Evolutionary conservation across 352 stramenopile genomes (phyloP), one percentile per base, ranked within the genome.

Genomic region (Saprolegnia parasitica): DNA sequence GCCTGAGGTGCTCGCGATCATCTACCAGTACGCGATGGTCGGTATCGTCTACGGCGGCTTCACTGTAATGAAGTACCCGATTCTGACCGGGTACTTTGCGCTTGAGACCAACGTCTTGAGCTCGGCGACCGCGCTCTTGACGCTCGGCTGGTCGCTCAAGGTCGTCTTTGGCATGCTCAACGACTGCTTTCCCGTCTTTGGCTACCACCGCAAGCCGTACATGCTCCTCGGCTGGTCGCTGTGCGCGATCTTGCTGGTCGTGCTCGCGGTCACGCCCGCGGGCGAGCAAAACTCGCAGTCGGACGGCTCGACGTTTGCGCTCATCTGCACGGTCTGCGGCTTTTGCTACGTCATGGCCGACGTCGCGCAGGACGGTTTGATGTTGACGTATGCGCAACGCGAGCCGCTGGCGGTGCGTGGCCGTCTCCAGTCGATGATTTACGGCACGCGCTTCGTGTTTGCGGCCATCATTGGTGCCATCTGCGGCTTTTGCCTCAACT

Each of bases 51-150:
- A 78, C 54, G 78, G 78, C 54, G 76, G 66, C 13, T 58, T 83
- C 37, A 72, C 76, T 16, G 72, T 71, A 50, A 81, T 76, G 3
- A 71, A 80, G 18, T 76, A 75, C 52, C 76, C 77, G 21, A 80
- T 84, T 62, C 63, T 84, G 13, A 77, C 73, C 32, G 74, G 79
- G 64, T 84, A 81, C 71, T 68, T 83, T 32, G 79, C 81, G 40
- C 76, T 81, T 71, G 75, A 81, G 60, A 74, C 75, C 56, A 77
- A 67, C 8, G 42, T 74, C 26, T 76, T 72, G 29, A 76, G 73
- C 23, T 81, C 78, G 11, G 78, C 78, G 32, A 73, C 67, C 0
- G 74, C 73, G 56, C 72, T 85, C 15, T 77, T 94, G 15, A 76
- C 77, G 50, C 73, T 95, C 0, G 47, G 40, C 16, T 68, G 61